Conservation (phyloP, 495 filamentous ascomycete genomes). For the Aspergillus hancockii region DNA sequence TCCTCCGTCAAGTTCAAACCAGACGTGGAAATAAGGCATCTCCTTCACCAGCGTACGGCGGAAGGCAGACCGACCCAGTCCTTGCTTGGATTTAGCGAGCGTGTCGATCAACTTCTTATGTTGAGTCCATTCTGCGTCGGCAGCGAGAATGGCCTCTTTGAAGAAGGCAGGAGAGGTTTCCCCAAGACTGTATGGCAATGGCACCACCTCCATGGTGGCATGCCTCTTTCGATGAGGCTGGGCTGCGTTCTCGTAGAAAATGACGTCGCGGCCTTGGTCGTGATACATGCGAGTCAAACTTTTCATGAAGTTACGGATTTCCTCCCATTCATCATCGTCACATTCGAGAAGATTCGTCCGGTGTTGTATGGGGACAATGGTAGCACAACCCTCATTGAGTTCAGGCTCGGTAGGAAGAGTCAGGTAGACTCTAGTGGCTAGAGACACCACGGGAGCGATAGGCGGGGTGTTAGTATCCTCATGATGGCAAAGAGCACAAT, state of each 20-base stretch:
- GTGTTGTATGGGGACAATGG: slow-evolving; percentile 89
- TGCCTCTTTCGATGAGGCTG: slow-evolving; percentile 75
- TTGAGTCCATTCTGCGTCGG: slow-evolving; percentile 92
- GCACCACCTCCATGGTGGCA: slow-evolving; percentile 82
- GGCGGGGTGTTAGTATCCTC: slow-evolving; percentile 84
- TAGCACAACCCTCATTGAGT: slow-evolving; percentile 75
- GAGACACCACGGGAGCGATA: slow-evolving; percentile 83
- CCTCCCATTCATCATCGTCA: slow-evolving; percentile 99
- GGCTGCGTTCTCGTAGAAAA: slow-evolving; percentile 98
- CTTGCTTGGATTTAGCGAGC: slow-evolving; percentile 63
- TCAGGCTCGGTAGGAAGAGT: slow-evolving; percentile 91
- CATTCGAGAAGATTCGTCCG: slow-evolving; percentile 90
- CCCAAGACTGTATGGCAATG: slow-evolving; percentile 82
- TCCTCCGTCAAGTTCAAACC: slow-evolving; percentile 91
- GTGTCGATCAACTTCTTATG: slow-evolving; percentile 95
- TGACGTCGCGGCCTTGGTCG: slow-evolving; percentile 82
- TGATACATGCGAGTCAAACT: slow-evolving; percentile 89
- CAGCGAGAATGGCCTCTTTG: slow-evolving; percentile 83
- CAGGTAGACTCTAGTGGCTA: slow-evolving; percentile 84
- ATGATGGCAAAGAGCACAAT: slow-evolving; percentile 88
- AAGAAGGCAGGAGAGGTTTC: slow-evolving; percentile 94
- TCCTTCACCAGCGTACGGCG: slow-evolving; percentile 83
- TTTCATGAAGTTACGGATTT: slow-evolving; percentile 99
- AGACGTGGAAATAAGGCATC: slow-evolving; percentile 99
- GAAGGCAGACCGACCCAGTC: slow-evolving; percentile 80